A percentile compares a stretch with the other conserved stretches of the same genome.
Conservation (phyloP, 2,329 filamentous ascomycete species). For the Helotiales sp. region DNA sequence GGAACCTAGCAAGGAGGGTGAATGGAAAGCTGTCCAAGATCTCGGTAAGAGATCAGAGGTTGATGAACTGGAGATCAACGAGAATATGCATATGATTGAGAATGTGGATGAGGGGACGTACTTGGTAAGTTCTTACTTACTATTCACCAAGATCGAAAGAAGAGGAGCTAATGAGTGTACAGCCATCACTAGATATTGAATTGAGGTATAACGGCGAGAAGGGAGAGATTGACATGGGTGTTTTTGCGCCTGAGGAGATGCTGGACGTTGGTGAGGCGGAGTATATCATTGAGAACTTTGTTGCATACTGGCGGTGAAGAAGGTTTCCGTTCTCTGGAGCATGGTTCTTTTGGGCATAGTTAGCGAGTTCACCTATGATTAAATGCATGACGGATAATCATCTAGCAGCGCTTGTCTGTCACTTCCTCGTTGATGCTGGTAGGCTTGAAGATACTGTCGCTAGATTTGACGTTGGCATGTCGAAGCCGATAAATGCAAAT, state of each 20-base stretch:
- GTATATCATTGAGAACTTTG: slow-evolving; percentile 23
- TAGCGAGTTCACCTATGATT: no score
- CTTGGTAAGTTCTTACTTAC: slow-evolving; percentile 21
- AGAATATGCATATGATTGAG: background rate
- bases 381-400: no score
- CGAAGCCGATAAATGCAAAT: no score
- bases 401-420: no score
- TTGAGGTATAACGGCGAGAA: slow-evolving; percentile 25
- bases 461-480: no score
- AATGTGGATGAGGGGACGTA: slow-evolving; percentile 19
- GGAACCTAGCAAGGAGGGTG: background rate
- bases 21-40: slow-evolving; percentile 15
- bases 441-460: no score
- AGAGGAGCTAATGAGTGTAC: slow-evolving; percentile 5
- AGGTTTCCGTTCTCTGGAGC: no score
- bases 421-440: no score
- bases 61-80: slow-evolving; percentile 10
- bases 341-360: no score
- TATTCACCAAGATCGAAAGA: background rate
- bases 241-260: slow-evolving; percentile 30
- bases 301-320: background rate
- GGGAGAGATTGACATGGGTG: slow-evolving; percentile 29
- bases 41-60: slow-evolving; percentile 12
- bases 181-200: slow-evolving; percentile 36
- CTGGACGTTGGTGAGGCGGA: slow-evolving; percentile 25